A percentile compares a stretch with the other conserved stretches of the same genome.
Evolutionary conservation across 2,329 filamentous ascomycete genomes (phyloP).

Genomic region (Apiospora malaysiana): DNA sequence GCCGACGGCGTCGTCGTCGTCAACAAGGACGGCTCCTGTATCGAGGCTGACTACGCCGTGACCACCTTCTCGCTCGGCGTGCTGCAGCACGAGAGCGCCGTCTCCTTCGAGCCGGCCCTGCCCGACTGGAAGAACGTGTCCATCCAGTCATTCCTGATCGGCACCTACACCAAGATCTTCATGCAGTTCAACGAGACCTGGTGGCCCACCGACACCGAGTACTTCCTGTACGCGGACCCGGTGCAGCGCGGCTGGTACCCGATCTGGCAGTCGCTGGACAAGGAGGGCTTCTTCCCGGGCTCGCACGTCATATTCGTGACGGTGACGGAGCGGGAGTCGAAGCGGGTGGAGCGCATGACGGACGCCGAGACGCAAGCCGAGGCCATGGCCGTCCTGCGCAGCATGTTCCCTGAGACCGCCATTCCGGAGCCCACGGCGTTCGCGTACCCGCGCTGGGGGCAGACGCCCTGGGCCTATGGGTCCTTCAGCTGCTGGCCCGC

Average conservation of each 20-base stretch:
- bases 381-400: conserved; percentile 60
- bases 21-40: conserved; percentile 48
- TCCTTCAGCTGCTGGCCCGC: conserved; percentile 73
- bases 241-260: conserved; percentile 54
- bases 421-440: conserved; percentile 67
- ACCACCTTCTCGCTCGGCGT: conserved; percentile 73
- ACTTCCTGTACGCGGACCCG: conserved; percentile 52
- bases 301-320: conserved; percentile 72
- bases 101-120: conserved; percentile 63
- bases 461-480: conserved; percentile 56
- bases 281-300: conserved; percentile 61
- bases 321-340: conserved; percentile 61
- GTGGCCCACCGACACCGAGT: conserved; percentile 59
- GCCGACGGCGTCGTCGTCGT: conserved; percentile 58
- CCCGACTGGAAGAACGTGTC: conserved; percentile 69
- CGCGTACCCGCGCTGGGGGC: conserved; percentile 65
- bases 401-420: conserved; percentile 64
- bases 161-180: conserved; percentile 77
- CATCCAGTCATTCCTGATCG: conserved; percentile 70
- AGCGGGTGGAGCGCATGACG: conserved; percentile 63
- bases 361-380: conserved; percentile 64
- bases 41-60: conserved; percentile 52
- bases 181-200: conserved; percentile 72
- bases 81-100: conserved; percentile 61
- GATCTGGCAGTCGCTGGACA: conserved; percentile 67